Base-by-base conservation (phyloP, 257 asterid species). In the Solanum chilense region DNA sequence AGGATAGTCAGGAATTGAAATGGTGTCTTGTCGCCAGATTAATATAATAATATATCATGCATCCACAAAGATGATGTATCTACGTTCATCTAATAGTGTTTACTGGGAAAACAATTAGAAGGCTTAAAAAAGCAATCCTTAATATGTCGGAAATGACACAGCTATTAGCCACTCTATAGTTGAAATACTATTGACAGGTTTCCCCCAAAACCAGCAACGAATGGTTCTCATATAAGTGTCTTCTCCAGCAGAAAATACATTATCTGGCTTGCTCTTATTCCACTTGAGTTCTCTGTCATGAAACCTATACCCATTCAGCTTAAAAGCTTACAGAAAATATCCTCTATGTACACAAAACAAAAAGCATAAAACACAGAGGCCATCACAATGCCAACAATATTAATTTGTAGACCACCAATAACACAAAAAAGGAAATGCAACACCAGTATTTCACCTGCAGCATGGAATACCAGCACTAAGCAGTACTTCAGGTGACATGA, bases 401-500 rank as follows among this genome's bases (percentile, higher is more conserved):
- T 85, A 76, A 64, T 81, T 42, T 47, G 76, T 84, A 49, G 85
- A 82, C 27, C 68, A 82, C 82, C 87, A 90, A 85, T 64, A 77
- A 66, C 86, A 81, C 85, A 83, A 25, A 74, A 49, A 86, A 12
- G 66, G 75, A 86, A 78, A 88, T 70, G 86, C 31, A 49, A 31
- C 85, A 83, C 83, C 86, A 86, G 86, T 87, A 86, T 87, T 86
- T 92, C 91, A 97, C 99, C 99, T 96, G 99, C 99, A 97, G 95
- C 99, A 97, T 66, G 99, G 99, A 88, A 97, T 96, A 86, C 99
- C 99, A 56, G 98, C 97, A 93, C 87, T 91, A 89, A 93, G 92
- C 86, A 97, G 98, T 87, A 97, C 99, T 94, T 97, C 99, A 3
- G 99, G 99, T 71, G 99, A 94, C 98, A 97, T 97, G 87, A 97